phyloP scores from a whole-genome alignment of 73 alveolate species.

The Paramecium pentaurelia region DNA sequence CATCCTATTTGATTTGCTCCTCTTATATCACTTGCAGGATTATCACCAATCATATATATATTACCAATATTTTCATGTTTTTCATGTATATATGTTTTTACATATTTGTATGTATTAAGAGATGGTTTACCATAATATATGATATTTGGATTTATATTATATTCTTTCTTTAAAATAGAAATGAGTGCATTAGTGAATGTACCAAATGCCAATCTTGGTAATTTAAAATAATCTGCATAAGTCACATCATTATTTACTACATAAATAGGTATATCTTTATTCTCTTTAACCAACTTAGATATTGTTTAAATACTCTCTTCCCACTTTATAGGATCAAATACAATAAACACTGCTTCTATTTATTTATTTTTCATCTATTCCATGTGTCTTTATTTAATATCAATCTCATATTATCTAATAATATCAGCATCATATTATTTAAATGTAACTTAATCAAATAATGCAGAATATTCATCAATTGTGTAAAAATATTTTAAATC shows the following conservation, averaged over 20 bases:
- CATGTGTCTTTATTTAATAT: constrained; percentile 40
- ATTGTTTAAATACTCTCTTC: constrained; percentile 40
- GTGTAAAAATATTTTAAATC: constrained; percentile 68
- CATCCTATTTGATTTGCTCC: constrained; percentile 79
- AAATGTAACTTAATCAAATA: constrained; percentile 65
- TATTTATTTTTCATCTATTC: neutral
- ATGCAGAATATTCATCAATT: constrained; percentile 65
- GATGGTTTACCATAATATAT: constrained; percentile 76
- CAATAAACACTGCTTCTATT: constrained; percentile 43
- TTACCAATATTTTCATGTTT: constrained; percentile 28
- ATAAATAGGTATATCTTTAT: constrained; percentile 7
- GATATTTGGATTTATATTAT: constrained; percentile 53
- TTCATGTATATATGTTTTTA: constrained; percentile 30
- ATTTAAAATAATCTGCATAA: constrained; percentile 53
- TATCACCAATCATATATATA: constrained; percentile 77
- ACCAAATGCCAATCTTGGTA: constrained; percentile 72
- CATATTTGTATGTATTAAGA: constrained; percentile 67
- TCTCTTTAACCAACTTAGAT: neutral
- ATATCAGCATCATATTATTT: neutral
- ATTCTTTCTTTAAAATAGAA: constrained; percentile 31
- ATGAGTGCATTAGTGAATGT: constrained; percentile 55
- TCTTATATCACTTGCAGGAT: constrained; percentile 78
- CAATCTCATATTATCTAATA: neutral
- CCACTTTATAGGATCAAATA: constrained; percentile 56
- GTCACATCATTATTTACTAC: constrained; percentile 58